phyloP scores from a whole-genome alignment of 257 asterid species.

The Nicotiana otophora region DNA sequence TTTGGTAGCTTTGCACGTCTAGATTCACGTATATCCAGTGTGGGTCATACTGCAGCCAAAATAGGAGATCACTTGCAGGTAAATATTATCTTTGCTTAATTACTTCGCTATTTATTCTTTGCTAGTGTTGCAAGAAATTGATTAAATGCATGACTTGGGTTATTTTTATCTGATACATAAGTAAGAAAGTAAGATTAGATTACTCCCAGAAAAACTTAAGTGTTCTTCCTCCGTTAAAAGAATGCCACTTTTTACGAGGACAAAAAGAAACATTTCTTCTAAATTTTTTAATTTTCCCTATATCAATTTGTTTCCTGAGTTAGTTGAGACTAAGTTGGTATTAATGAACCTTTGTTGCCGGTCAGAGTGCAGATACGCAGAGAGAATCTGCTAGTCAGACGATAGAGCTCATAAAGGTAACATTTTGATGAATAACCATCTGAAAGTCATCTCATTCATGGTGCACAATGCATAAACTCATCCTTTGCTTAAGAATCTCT shows the following conservation, averaged over 20 bases:
- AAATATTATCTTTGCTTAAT: not conserved
- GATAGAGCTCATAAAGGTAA: conserved; percentile 95
- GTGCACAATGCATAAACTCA: not conserved
- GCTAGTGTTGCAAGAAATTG: not conserved
- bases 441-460: not conserved
- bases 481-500: not conserved
- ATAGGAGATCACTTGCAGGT: conserved; percentile 99
- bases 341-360: not conserved
- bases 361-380: conserved; percentile 98
- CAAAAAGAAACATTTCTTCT: not conserved
- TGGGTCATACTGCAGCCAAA: conserved; percentile 99
- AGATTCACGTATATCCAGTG: conserved; percentile 97
- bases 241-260: not conserved
- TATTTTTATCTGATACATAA: not conserved
- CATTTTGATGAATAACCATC: not conserved
- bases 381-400: conserved; percentile 98
- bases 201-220: not conserved
- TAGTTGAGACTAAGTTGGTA: not conserved
- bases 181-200: not conserved
- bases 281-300: not conserved
- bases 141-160: not conserved
- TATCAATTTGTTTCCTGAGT: not conserved
- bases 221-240: not conserved
- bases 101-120: not conserved
- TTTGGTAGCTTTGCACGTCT: conserved; percentile 90